Evolutionary conservation across 768 basidiomycete species (phyloP).

Genomic region (Boletus rubescentipes): DNA sequence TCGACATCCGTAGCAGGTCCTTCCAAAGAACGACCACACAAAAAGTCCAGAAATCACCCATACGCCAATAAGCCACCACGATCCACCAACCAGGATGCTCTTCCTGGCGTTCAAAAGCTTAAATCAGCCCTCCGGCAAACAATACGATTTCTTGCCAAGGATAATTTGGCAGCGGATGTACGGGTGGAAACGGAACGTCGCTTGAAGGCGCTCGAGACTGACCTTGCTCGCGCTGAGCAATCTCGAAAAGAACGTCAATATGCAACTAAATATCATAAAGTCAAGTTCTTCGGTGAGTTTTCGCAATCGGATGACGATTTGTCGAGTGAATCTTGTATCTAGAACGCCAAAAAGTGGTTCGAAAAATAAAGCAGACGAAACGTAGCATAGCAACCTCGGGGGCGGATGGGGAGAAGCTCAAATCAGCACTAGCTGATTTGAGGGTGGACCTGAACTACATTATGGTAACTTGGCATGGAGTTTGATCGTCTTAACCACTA

Average conservation of each 20-base stretch:
- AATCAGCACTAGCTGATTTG: conserved; percentile 53
- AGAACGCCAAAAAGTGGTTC: conserved; percentile 87
- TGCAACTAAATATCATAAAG: conserved; percentile 79
- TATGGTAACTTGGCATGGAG: conserved; percentile 46
- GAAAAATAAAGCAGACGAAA: conserved; percentile 73
- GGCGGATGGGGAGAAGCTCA: conserved; percentile 40
- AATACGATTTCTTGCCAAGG: conserved; percentile 79
- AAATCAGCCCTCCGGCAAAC: conserved; percentile 86
- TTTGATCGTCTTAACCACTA: background rate
- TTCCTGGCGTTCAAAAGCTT: conserved; percentile 79
- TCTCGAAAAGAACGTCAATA: conserved; percentile 69
- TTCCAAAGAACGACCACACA: conserved; percentile 16
- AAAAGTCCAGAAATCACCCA: conserved; percentile 10
- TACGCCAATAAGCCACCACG: conserved; percentile 13
- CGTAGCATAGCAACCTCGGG: conserved; percentile 43
- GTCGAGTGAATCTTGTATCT: background rate
- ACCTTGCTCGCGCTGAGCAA: conserved; percentile 62
- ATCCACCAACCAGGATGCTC: conserved; percentile 12
- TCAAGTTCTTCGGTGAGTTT: conserved; percentile 90
- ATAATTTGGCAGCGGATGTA: conserved; percentile 81
- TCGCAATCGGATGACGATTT: background rate
- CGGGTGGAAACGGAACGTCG: conserved; percentile 80
- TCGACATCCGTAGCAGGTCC: conserved; percentile 2
- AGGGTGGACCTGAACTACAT: conserved; percentile 93
- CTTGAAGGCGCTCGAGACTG: conserved; percentile 69